Evolutionary conservation across 805 yeast species (phyloP), one percentile per base, ranked within the genome.

Genomic region (Ogataea trehalophila): DNA sequence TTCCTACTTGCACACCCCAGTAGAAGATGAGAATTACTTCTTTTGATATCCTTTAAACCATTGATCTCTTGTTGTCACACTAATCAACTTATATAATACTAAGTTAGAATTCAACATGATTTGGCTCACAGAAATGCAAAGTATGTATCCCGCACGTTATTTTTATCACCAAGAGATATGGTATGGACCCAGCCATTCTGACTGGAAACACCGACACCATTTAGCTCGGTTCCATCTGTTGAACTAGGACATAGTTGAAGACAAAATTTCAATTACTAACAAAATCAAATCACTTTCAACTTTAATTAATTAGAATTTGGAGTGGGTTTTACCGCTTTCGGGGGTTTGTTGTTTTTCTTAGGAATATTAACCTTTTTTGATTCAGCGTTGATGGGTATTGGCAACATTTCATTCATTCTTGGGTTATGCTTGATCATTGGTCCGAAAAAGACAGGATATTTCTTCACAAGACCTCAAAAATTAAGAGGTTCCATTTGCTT

Each of bases 341-440:
- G 95, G 8, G 77, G 84, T 42, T 61, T 86, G 23, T 83, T 89
- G 62, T 86, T 94, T 66, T 60, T 87, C 5, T 71, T 92, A 18
- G 99, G 99, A 6, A 76, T 92, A 31, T 58, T 90, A 59, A 79
- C 96, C 16, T 81, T 92, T 53, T 94, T 94, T 61, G 97, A 94
- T 62, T 74, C 95, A 8, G 91, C 95, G 0, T 73, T 92, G 35
- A 73, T 92, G 50, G 96, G 97, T 1, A 75, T 94, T 61, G 98
- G 98, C 16, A 92, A 94, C 64, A 77, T 85, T 13, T 63, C 89
- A 41, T 86, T 88, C 59, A 69, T 87, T 8, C 77, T 83, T n/a
- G 99, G 99, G 16, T 76, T 92, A 16, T 74, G 85, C 20, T 72
- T 94, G 46, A 85, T 94, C 51, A 89, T 92, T 41, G 99, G 99